A percentile compares a stretch with the other conserved stretches of the same genome.
Conservation (phyloP, 805 yeast species). For the Metschnikowia kunwiensis region DNA sequence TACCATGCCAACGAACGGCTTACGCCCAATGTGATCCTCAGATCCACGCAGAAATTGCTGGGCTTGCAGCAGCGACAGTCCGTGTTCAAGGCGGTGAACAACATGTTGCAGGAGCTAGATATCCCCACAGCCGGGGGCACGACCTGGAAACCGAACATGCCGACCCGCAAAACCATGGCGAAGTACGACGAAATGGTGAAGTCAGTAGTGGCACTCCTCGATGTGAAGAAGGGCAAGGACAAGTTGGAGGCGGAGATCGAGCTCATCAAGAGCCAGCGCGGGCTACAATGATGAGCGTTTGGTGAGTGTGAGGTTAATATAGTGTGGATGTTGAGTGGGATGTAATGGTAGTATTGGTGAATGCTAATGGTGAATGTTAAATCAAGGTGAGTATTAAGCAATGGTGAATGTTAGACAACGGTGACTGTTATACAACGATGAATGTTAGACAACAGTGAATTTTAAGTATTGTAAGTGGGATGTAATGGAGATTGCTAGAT, state of each 20-base stretch:
- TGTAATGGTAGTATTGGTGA: too few relatives aligned
- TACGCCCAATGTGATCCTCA: conserved; percentile 74
- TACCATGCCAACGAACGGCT: conserved; percentile 69
- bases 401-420: too few relatives aligned
- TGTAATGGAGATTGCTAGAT: too few relatives aligned
- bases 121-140: conserved; percentile 57
- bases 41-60: conserved; percentile 57
- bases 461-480: too few relatives aligned
- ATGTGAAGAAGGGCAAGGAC: conserved; percentile 82
- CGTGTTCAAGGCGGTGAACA: conserved; percentile 69
- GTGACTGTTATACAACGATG: too few relatives aligned
- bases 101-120: conserved; percentile 72
- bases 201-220: conserved; percentile 68
- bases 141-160: conserved; percentile 74
- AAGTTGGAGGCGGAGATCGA: conserved; percentile 75
- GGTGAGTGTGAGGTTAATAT: too few relatives aligned
- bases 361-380: too few relatives aligned
- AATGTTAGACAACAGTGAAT: too few relatives aligned
- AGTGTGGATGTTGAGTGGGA: too few relatives aligned
- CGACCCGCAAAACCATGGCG: conserved; percentile 73
- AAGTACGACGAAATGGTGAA: conserved; percentile 74
- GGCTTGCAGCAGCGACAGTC: conserved; percentile 59
- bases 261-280: conserved; percentile 42
- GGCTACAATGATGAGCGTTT: conserved; percentile 14
- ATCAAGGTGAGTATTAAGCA: too few relatives aligned